phyloP scores from a whole-genome alignment of 345 rosid genomes.

The Ceriops zippeliana region DNA sequence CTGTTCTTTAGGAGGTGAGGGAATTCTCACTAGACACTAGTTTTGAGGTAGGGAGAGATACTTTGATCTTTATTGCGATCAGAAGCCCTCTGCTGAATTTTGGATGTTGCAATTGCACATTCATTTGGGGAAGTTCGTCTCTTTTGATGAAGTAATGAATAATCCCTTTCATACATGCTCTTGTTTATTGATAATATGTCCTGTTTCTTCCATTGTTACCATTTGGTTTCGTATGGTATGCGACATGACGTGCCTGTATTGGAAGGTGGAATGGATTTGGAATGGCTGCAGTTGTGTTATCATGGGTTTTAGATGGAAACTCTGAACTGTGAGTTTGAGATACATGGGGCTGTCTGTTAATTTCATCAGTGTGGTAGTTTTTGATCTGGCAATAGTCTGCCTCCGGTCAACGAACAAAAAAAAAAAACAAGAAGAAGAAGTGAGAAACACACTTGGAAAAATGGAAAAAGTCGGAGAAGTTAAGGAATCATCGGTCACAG shows the following conservation, averaged over 20 bases:
- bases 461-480: no score
- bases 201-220: no score
- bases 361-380: no score
- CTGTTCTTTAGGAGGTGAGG: neutral
- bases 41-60: neutral
- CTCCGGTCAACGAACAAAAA: no score
- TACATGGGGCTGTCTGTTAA: neutral
- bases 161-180: neutral
- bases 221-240: neutral
- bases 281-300: neutral
- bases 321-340: neutral
- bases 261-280: neutral
- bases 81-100: neutral
- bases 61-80: neutral
- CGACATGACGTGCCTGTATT: neutral
- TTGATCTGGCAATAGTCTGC: no score
- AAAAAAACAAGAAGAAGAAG: no score
- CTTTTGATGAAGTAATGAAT: neutral
- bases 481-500: neutral
- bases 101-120: slow-evolving; percentile 13
- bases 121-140: neutral
- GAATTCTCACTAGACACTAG: neutral
- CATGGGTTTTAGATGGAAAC: neutral
- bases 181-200: no score
- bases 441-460: no score